A percentile compares a stretch with the other conserved stretches of the same genome.
These are phyloP conservation scores for Candida ipomoeae DNA, from an alignment of 805 yeast species.

Conservation along the genomic window DNA sequence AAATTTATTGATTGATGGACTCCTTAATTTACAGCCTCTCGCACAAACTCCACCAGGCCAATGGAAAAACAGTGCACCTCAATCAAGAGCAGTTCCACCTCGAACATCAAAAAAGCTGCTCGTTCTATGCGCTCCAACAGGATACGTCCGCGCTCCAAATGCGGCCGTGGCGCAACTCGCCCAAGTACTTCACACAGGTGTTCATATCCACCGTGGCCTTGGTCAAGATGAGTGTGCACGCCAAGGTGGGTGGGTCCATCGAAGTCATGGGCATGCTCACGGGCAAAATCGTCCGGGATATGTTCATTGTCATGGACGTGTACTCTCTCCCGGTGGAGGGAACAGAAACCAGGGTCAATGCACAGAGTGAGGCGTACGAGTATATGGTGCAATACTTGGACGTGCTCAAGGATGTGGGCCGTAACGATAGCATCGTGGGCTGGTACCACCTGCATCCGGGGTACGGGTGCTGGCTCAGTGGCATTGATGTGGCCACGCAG, in stretches of 20 bases:
- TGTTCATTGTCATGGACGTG: constrained; percentile 71
- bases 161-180: constrained; percentile 55
- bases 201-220: constrained; percentile 69
- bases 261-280: constrained; percentile 96
- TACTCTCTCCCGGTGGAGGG: constrained; percentile 92
- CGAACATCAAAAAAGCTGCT: constrained; percentile 1
- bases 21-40: neutral
- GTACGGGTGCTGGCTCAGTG: constrained; percentile 93
- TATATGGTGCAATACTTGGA: constrained; percentile 85
- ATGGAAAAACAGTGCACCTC: neutral
- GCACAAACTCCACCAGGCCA: neutral
- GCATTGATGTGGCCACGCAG: constrained; percentile 91
- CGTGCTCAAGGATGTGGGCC: constrained; percentile 45
- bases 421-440: constrained; percentile 73
- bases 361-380: constrained; percentile 90
- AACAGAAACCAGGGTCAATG: constrained; percentile 93
- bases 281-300: constrained; percentile 58
- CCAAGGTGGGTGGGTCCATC: constrained; percentile 76
- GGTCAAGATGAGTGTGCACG: constrained; percentile 73
- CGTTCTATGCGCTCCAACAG: constrained; percentile 10
- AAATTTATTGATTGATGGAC: too few relatives aligned
- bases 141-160: constrained; percentile 9
- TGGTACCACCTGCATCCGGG: constrained; percentile 99
- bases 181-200: constrained; percentile 57
- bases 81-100: neutral